Base-by-base conservation (phyloP, 2,329 filamentous ascomycete genomes). In the Scytalidium sp. region DNA sequence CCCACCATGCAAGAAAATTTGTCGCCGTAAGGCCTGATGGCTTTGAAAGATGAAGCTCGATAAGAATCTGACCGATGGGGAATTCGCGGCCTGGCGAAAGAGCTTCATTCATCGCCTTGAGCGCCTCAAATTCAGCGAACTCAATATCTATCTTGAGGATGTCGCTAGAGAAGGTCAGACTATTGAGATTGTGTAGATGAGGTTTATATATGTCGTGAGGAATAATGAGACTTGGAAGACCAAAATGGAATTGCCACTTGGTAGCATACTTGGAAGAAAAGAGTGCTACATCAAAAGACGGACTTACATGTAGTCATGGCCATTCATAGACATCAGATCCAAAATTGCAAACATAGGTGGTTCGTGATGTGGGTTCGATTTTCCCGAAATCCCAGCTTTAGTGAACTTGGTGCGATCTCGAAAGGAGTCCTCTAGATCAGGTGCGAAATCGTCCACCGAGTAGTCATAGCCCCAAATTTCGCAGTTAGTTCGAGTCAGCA, bases 131-230 rank as follows among this genome's bases (percentile, higher is more conserved):
- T 53, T 70, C 68, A 25, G 58, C 58, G 36, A 62, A 64, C 49
- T 70, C 68, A 44, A 70, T 68, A 48, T 70, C 68, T 54, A 70
- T 69, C 55, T 71, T 70, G 32, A 70, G 52, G 39, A 71, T 61
- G 51, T 71, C 68, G 47, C 64, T 66, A 36, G 25, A 27, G 25
- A 27, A 27, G 13, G 7, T 7, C 25, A 7, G 7, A 13, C 13
- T 7, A 7, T 27, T 7, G 25, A 7, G 7, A 7, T 27, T 7
- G 25, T 27, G 25, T 27, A 7, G 25, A 13, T 27, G 25, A 27
- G 13, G 7, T 27, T 27, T 27, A 27, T 27, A 27, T 27, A 13
- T 27, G 25, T 27, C 7, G 7, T 27, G 7, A 13, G 13, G 25
- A 27, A 13, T 7, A 27, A 13, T 7, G 13, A 27, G 13, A 27